Evolutionary conservation across 2,329 filamentous ascomycete genomes (phyloP).

Genomic region (Neonectria faginata): DNA sequence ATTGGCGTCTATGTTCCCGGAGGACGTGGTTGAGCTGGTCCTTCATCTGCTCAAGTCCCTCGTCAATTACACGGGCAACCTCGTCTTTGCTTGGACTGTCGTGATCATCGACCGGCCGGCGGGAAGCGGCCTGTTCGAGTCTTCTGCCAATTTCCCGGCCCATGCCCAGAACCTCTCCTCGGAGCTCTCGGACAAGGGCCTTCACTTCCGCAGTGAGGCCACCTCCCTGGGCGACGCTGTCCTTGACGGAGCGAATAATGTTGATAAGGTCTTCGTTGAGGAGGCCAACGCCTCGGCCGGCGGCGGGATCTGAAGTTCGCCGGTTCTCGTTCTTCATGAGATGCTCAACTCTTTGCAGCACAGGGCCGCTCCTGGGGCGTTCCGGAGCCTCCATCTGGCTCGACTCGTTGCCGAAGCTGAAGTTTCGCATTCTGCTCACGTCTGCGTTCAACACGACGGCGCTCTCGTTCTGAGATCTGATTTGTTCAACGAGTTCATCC

Average conservation of each 20-base stretch:
- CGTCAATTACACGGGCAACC: constrained; percentile 79
- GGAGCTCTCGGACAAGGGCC: constrained; percentile 86
- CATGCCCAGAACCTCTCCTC: constrained; percentile 95
- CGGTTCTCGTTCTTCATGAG: constrained; percentile 58
- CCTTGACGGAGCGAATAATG: constrained; percentile 87
- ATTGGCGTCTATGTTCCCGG: constrained; percentile 78
- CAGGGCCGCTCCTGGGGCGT: constrained; percentile 45
- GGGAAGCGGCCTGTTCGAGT: constrained; percentile 74
- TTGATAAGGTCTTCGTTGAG: constrained; percentile 84
- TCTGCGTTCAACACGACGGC: constrained; percentile 52
- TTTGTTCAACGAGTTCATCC: constrained; percentile 75
- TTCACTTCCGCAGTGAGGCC: constrained; percentile 94
- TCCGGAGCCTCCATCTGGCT: constrained; percentile 50
- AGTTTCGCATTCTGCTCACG: constrained; percentile 43
- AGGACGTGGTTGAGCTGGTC: constrained; percentile 85
- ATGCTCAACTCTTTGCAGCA: constrained; percentile 58
- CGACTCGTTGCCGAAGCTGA: constrained; percentile 58
- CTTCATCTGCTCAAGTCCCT: constrained; percentile 84
- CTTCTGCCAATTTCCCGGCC: constrained; percentile 89
- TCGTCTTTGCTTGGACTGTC: constrained; percentile 73
- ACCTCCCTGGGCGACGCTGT: constrained; percentile 88
- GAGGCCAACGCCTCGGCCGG: constrained; percentile 61
- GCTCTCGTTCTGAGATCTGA: constrained; percentile 65
- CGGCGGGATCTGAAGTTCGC: constrained; percentile 58
- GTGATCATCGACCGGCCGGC: constrained; percentile 58